These are phyloP conservation scores for Talaromyces islandicus DNA, from an alignment of 2,329 filamentous ascomycete genomes.

Conservation along the genomic window DNA sequence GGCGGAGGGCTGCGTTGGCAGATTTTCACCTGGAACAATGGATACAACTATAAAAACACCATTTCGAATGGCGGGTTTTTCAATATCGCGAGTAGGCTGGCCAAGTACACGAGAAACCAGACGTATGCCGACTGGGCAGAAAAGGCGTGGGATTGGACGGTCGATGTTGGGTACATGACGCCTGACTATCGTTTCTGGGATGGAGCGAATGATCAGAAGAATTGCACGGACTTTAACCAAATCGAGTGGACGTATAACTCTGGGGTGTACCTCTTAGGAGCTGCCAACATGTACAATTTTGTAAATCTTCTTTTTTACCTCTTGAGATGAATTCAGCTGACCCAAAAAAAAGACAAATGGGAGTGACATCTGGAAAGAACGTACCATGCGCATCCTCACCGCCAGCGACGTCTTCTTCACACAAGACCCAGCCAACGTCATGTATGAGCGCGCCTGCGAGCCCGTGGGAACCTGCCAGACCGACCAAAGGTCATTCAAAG, in stretches of 20 bases:
- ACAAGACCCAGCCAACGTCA: slow-evolving; percentile 26
- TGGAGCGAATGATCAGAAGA: slow-evolving; percentile 43
- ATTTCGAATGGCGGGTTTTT: slow-evolving; percentile 80
- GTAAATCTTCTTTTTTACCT: slow-evolving; percentile 27
- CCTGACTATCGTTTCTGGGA: slow-evolving; percentile 11
- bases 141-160: slow-evolving; percentile 59
- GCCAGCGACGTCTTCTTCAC: slow-evolving; percentile 11
- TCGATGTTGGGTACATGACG: slow-evolving; percentile 18
- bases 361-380: slow-evolving; percentile 13
- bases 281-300: slow-evolving; percentile 63
- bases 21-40: slow-evolving; percentile 70
- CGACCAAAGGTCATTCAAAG: slow-evolving; percentile 63
- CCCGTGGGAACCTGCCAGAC: slow-evolving; percentile 49
- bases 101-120: slow-evolving; percentile 56
- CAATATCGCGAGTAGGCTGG: slow-evolving; percentile 70
- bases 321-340: neutral
- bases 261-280: slow-evolving; percentile 54
- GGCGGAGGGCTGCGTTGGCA: slow-evolving; percentile 74
- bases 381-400: slow-evolving; percentile 10
- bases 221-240: slow-evolving; percentile 57
- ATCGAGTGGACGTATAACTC: slow-evolving; percentile 63
- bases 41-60: slow-evolving; percentile 77
- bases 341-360: slow-evolving; percentile 21
- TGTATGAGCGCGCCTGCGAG: slow-evolving; percentile 59
- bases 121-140: slow-evolving; percentile 60